Evolutionary conservation across 179 eudicot species (phyloP).

Genomic region (Pouteria campechiana): DNA sequence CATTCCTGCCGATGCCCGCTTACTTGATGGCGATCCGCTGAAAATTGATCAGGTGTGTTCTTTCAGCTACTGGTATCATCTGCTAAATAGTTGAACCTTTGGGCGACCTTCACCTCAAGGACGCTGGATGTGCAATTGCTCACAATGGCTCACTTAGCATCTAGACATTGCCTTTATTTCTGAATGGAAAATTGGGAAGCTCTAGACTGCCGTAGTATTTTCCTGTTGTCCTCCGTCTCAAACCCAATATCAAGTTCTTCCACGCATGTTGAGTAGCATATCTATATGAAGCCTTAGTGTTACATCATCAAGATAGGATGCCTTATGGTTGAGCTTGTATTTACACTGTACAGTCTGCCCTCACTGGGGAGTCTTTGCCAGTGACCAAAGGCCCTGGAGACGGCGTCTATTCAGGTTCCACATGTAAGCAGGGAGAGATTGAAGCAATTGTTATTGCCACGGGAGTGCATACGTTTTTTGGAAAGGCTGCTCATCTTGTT

Average conservation of each 20-base stretch:
- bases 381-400: conserved; percentile 90
- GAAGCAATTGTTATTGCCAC: conserved; percentile 90
- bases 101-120: too few relatives aligned
- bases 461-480: conserved; percentile 91
- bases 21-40: conserved; percentile 83
- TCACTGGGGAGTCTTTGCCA: conserved; percentile 88
- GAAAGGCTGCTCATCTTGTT: conserved; percentile 92
- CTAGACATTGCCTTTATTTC: not conserved
- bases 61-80: not conserved
- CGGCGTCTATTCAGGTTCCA: conserved; percentile 85
- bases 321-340: too few relatives aligned
- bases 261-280: too few relatives aligned
- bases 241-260: too few relatives aligned
- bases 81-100: not conserved
- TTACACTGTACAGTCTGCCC: conserved; percentile 54
- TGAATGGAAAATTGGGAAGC: too few relatives aligned
- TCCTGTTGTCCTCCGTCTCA: too few relatives aligned
- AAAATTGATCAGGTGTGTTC: conserved; percentile 75
- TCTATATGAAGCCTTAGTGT: too few relatives aligned
- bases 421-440: conserved; percentile 89
- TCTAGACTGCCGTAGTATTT: too few relatives aligned
- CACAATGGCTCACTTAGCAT: too few relatives aligned
- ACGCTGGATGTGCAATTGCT: too few relatives aligned
- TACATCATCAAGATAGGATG: too few relatives aligned
- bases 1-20: conserved; percentile 85